A percentile compares a stretch with the other conserved stretches of the same genome.
Evolutionary conservation across 495 filamentous ascomycete species (phyloP).

Genomic region (Stereocaulon alpinum): DNA sequence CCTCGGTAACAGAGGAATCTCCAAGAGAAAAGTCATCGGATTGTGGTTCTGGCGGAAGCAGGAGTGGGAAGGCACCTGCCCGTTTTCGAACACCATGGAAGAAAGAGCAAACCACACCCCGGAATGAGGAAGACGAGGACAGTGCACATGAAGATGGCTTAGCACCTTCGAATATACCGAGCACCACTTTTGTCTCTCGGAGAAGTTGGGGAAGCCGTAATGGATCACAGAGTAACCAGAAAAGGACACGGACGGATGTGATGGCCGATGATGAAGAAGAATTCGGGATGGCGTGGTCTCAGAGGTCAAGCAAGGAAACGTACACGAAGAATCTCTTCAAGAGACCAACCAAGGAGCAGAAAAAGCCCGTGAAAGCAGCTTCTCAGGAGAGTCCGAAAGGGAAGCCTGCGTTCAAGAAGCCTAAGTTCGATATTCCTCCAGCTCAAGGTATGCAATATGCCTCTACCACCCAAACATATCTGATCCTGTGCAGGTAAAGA

Average conservation of each 20-base stretch:
- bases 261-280: background rate
- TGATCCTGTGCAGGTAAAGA: background rate
- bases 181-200: background rate
- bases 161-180: background rate
- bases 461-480: background rate
- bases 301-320: background rate
- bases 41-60: too few relatives aligned
- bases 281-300: background rate
- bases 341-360: background rate
- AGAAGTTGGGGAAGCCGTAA: background rate
- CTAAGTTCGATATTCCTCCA: background rate
- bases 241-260: background rate
- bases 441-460: background rate
- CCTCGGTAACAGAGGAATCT: too few relatives aligned
- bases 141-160: too few relatives aligned
- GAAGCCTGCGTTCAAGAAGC: background rate
- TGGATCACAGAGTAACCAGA: conserved; percentile 5
- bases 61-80: too few relatives aligned
- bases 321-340: too few relatives aligned
- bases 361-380: background rate
- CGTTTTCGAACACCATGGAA: too few relatives aligned
- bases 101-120: too few relatives aligned
- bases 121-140: too few relatives aligned
- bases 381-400: background rate
- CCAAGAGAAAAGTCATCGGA: too few relatives aligned